Evolutionary conservation across 2,329 filamentous ascomycete species (phyloP), one percentile per base, ranked within the genome.

Genomic region (Cryphonectria naterciae): DNA sequence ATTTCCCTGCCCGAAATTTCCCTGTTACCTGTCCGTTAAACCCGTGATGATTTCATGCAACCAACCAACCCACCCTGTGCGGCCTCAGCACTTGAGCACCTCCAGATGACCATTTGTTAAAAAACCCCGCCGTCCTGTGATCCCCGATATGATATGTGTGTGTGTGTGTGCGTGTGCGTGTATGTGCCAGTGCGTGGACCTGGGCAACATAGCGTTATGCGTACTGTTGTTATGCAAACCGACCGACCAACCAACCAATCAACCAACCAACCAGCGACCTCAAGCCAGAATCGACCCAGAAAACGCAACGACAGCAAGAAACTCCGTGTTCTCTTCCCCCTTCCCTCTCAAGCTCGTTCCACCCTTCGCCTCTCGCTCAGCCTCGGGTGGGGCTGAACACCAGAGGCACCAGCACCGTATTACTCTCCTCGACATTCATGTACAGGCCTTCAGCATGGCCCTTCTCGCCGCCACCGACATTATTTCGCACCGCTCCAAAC

Each of bases 341-440:
- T 2, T 1, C 35, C n/a, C n/a, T 25, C 7, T 25, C 25, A n/a
- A 32, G 46, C 22, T n/a, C 46, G n/a, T 49, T n/a, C 46, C 28
- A 22, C 46, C 39, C 1, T 37, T 39, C 41, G 15, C 17, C 17
- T 46, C 22, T 39, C 37, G 37, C 43, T 77, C 73, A 81, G n/a
- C 75, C 28, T 25, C 63, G 63, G 13, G 63, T 77, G 61, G 85
- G 82, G 77, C 84, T 88, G 70, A 90, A 89, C 78, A 91, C 86
- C 76, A 91, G 80, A 73, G 89, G 88, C 73, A 91, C 88, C 75
- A 89, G 75, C 25, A 83, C 82, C 65, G 83, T 86, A 76, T 81
- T 82, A 74, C 69, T 73, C 32, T 85, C 87, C 72, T 88, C 87
- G 77, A 88, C 78, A 68, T 81, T 83, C 72, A 82, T 76, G 60